Base-by-base conservation (phyloP, 148 eudicot genomes). In the Amaranthus hypochondriacus region DNA sequence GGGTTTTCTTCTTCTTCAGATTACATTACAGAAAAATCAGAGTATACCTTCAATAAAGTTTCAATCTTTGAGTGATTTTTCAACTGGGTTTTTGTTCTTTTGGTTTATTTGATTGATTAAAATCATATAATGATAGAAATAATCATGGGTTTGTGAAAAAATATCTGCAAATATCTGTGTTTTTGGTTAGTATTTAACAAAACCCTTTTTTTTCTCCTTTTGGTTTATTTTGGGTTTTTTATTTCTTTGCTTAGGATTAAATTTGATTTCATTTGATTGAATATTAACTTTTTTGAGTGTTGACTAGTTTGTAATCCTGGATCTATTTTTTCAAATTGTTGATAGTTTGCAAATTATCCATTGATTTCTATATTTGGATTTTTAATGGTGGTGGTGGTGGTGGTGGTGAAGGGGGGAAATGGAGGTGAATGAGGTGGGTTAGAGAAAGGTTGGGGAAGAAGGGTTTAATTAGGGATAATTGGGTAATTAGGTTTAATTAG, bases 121-220 rank as follows among this genome's bases (percentile, higher is more conserved):
- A 28, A 13, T 3, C 12, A 63, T 65, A 15, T 7, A 48, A 57
- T 28, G 1, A 28, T 28, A 28, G 39, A 28, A 28, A 28, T 28
- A 75, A 68, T 79, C 65, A 48, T 79, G 74, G 64, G 70, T 62
- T 77, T 69, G 42, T 79, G 68, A 79, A 75, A 66, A 62, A 18
- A 4, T 74, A 54, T 74, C 70, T 63, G 62, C 65, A 66, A 39
- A 48, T 46, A 58, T 68, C 66, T 58, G 56, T 21, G 70, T 47
- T 56, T 79, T 67, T 68, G 75, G 82, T 75, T 69, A 50, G 71
- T 49, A 13, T 59, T 28, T 28, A 28, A 28, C 39, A 28, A 28
- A 28, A 28, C 39, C 11, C 4, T 66, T 73, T 9, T 18, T 51
- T 8, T 18, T 28, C 48, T 9, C 28, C 39, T 62, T 12, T 42